phyloP scores from a whole-genome alignment of 129 eudicot genomes.

The Lactuca saligna region DNA sequence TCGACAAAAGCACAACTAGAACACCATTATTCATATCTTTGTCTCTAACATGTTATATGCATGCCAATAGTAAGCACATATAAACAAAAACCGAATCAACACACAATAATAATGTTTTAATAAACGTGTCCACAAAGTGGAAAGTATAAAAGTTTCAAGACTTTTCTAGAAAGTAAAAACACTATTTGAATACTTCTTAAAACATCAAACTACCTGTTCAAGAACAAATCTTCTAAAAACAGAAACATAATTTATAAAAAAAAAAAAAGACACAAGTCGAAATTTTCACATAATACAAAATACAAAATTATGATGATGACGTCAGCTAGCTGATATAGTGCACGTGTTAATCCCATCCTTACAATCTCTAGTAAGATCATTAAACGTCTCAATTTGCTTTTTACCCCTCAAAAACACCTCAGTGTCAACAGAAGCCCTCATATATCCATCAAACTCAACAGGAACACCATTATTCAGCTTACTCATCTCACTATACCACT shows the following conservation, averaged over 20 bases:
- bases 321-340: slow-evolving; percentile 49
- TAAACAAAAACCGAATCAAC: not conserved
- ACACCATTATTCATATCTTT: too few species aligned
- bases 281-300: slow-evolving; percentile 16
- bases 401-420: slow-evolving; percentile 97
- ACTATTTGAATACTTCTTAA: not conserved
- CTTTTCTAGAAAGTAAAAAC: slow-evolving; percentile 14
- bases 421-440: slow-evolving; percentile 85
- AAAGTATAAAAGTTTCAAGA: slow-evolving; percentile 14
- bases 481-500: slow-evolving; percentile 70
- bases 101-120: slow-evolving; percentile 20
- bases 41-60: too few species aligned
- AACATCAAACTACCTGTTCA: slow-evolving; percentile 20
- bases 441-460: slow-evolving; percentile 95
- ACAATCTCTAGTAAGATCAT: slow-evolving; percentile 84
- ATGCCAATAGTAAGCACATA: too few species aligned
- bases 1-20: too few species aligned
- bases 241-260: slow-evolving; percentile 4
- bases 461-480: slow-evolving; percentile 78
- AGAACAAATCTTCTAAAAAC: slow-evolving; percentile 30
- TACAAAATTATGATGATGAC: slow-evolving; percentile 6
- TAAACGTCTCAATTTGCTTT: slow-evolving; percentile 88
- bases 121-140: slow-evolving; percentile 11
- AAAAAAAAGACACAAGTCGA: slow-evolving; percentile 21
- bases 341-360: slow-evolving; percentile 92